phyloP scores from a whole-genome alignment of 2,329 filamentous ascomycete genomes.

The Aspergillus sp. region DNA sequence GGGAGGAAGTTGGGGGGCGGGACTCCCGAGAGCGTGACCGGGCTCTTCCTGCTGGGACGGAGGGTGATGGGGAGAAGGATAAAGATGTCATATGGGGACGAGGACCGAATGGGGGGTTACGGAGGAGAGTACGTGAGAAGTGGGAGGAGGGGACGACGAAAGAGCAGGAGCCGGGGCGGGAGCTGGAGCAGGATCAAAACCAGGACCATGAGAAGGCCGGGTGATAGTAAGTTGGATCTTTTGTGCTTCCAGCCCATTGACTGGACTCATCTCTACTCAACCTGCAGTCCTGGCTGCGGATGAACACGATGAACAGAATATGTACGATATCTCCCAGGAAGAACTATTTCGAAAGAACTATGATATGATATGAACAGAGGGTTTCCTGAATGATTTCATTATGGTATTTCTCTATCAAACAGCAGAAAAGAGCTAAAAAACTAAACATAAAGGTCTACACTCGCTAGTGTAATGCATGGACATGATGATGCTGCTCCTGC shows the following conservation, averaged over 20 bases:
- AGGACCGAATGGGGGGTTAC: slow-evolving; percentile 41
- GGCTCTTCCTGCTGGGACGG: background rate
- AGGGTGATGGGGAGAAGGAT: slow-evolving; percentile 9
- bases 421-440: slow-evolving; percentile 5
- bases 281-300: background rate
- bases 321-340: slow-evolving; percentile 5
- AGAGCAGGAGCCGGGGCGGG: slow-evolving; percentile 8
- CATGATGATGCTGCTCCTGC: slow-evolving; percentile 9
- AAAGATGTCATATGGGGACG: slow-evolving; percentile 44
- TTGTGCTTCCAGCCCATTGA: slow-evolving; percentile 11
- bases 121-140: slow-evolving; percentile 41
- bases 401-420: slow-evolving; percentile 10
- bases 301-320: background rate
- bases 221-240: slow-evolving; percentile 7
- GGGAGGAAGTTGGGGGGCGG: slow-evolving; percentile 18
- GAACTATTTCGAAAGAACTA: background rate
- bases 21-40: background rate
- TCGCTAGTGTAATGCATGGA: slow-evolving; percentile 13
- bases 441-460: slow-evolving; percentile 15
- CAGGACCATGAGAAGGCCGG: slow-evolving; percentile 1
- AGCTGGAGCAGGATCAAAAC: slow-evolving; percentile 6
- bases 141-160: slow-evolving; percentile 32
- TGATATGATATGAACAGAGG: background rate
- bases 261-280: background rate
- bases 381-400: background rate